Base-by-base conservation (phyloP, 345 rosid species). In the Hypericum androsaemum region DNA sequence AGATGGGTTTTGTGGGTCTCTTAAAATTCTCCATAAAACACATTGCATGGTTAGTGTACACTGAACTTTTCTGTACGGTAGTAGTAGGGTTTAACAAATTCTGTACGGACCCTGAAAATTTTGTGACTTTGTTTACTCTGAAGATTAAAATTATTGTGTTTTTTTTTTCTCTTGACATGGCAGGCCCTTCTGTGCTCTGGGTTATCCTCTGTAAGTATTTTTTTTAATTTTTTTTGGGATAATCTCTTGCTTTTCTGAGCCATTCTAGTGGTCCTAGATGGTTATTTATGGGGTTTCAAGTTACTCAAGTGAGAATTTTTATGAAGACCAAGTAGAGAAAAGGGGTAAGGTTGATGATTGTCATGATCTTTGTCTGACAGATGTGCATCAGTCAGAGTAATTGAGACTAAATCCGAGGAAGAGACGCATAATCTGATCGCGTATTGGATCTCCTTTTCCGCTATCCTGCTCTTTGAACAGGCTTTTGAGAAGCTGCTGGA, bases 161-260 rank as follows among this genome's bases (percentile, higher is more conserved):
- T 35, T 11, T 39, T 38, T 39, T 43, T 8, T 22, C 13, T 44
- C 37, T 12, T 54, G 28, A 28, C 3, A 41, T 52, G 45, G 61
- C 67, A 72, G 77, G 73, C 70, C 70, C 77, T 41, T 64, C 12
- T 37, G 60, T 49, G 70, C 70, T 17, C 17, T 72, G 53, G 64
- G 58, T 5, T 72, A 68, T 64, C 77, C 77, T 38, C 39, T 64
- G 77, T 72, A 58, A 68, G 73, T 41, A n/a, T 44, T 13, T 52
- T 28, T 42, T 14, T 43, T 37, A 1, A 3, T 7, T 7, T 0
- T 8, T 10, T 8, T 41, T n/a, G n/a, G n/a, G n/a, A n/a, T n/a
- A n/a, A n/a, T n/a, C 0, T 50, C 37, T 28, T 38, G 48, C 4
- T 22, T 22, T 22, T 22, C 4, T 22, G 4, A 22, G 32, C 32